These are phyloP conservation scores for Lodderomyces pseudojiufengensis DNA, from an alignment of 1,139 yeast species.

Conservation along the genomic window DNA sequence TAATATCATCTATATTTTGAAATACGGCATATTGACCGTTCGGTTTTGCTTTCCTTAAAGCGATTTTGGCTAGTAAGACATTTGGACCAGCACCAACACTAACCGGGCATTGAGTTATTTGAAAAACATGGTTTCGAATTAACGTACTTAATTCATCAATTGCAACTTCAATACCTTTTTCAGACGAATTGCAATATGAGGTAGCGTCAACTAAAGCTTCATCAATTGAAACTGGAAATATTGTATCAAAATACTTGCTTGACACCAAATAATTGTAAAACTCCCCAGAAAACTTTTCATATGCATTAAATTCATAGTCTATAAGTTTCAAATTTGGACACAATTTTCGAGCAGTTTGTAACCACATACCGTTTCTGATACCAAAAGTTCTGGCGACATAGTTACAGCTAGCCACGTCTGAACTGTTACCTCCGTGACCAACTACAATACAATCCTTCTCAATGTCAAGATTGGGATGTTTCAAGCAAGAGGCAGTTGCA, in stretches of 20 bases:
- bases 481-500: constrained; percentile 75
- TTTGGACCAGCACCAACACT: constrained; percentile 77
- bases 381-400: constrained; percentile 77
- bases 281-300: constrained; percentile 50
- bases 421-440: constrained; percentile 67
- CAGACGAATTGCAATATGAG: constrained; percentile 20
- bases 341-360: constrained; percentile 52
- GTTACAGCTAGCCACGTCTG: constrained; percentile 91
- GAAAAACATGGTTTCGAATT: constrained; percentile 45
- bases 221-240: constrained; percentile 86
- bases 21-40: constrained; percentile 50
- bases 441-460: constrained; percentile 71
- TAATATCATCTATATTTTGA: constrained; percentile 30
- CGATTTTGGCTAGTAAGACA: constrained; percentile 75
- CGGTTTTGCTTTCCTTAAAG: constrained; percentile 76
- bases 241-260: constrained; percentile 48
- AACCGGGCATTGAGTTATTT: constrained; percentile 58
- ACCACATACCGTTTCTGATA: constrained; percentile 88
- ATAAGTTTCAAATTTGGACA: constrained; percentile 65
- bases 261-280: constrained; percentile 54
- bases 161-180: constrained; percentile 11
- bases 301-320: constrained; percentile 71
- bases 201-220: constrained; percentile 79
- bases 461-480: constrained; percentile 53
- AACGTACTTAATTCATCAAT: constrained; percentile 27